phyloP scores from a whole-genome alignment of 208 protist genomes.

The Acanthamoeba healyi region DNA sequence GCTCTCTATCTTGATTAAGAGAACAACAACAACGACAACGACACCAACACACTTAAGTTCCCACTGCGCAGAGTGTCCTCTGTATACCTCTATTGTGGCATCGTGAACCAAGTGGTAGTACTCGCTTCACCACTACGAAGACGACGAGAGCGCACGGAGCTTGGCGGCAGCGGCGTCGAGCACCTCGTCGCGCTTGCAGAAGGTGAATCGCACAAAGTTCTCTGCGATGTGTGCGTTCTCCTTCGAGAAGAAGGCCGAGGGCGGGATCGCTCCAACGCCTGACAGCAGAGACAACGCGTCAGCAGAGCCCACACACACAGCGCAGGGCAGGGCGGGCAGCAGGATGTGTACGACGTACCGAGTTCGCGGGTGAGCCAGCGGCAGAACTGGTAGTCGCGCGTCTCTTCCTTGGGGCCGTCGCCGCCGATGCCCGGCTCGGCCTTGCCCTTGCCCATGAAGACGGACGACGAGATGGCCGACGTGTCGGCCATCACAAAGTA shows the following conservation, averaged over 20 bases:
- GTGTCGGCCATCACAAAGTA: conserved; percentile 95
- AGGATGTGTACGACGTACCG: neutral
- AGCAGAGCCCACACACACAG: neutral
- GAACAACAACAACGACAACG: no score
- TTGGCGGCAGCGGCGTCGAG: conserved; percentile 73
- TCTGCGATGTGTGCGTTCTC: conserved; percentile 87
- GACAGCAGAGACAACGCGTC: neutral
- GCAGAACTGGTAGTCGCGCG: conserved; percentile 93
- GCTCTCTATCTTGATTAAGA: no score
- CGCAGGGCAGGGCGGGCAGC: neutral
- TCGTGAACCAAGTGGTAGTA: no score
- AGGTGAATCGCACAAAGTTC: conserved; percentile 92
- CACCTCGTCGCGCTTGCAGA: conserved; percentile 92
- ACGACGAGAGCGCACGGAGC: neutral
- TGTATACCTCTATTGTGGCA: no score
- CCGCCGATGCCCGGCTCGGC: conserved; percentile 40
- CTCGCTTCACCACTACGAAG: no score
- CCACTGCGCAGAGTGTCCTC: no score
- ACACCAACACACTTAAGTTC: no score
- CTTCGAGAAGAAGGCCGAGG: conserved; percentile 90
- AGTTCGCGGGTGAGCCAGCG: conserved; percentile 91
- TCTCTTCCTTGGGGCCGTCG: conserved; percentile 54
- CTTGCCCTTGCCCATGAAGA: conserved; percentile 78
- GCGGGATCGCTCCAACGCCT: conserved; percentile 93
- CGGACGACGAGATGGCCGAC: conserved; percentile 86